Base-by-base conservation (phyloP, 805 yeast genomes). In the Candida ponderosae region DNA sequence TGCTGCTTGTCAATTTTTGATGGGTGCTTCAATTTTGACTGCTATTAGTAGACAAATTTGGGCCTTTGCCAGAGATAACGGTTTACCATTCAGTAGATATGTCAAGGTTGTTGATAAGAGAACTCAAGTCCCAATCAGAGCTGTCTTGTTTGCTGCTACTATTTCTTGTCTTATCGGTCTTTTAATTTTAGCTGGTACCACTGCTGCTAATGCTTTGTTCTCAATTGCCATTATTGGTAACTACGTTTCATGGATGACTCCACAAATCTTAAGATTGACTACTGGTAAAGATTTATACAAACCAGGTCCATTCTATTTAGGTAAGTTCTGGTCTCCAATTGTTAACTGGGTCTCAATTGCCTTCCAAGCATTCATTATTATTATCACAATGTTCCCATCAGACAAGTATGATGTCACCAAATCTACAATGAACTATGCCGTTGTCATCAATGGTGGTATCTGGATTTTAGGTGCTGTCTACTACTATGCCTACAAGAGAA, bases 51-150 rank as follows among this genome's bases (percentile, higher is more conserved):
- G 85, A 54, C 84, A 77, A 54, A 66, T 76, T 38, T 79, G 80
- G 75, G 83, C 85, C 2, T 77, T 77, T 56, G 76, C 82, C 18
- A 70, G 87, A 60, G 87, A 79, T 53, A 78, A 77, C 43, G 84
- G 84, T 23, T 65, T 81, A 40, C 87, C 87, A 6, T 60, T 76
- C 44, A 66, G 78, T 17, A 56, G 63, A 32, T 61, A 62, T 48
- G 68, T 80, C 40, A 74, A 76, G 45, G 70, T 63, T 31, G 81
- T 81, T 32, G 64, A 80, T 50, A 65, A 70, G 36, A 66, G 54
- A 41, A 58, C 70, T 27, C 66, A 71, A n/a, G 81, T 76, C 23
- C 88, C 89, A 14, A 57, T 77, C 20, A 65, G 78, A 47, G 87
- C 88, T 3, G 73, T 78, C 31, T 53, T 66, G 19, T 57, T 55